Evolutionary conservation across 495 filamentous ascomycete genomes (phyloP), one percentile per base, ranked within the genome.

Genomic region (Clohesyomyces aquaticus): DNA sequence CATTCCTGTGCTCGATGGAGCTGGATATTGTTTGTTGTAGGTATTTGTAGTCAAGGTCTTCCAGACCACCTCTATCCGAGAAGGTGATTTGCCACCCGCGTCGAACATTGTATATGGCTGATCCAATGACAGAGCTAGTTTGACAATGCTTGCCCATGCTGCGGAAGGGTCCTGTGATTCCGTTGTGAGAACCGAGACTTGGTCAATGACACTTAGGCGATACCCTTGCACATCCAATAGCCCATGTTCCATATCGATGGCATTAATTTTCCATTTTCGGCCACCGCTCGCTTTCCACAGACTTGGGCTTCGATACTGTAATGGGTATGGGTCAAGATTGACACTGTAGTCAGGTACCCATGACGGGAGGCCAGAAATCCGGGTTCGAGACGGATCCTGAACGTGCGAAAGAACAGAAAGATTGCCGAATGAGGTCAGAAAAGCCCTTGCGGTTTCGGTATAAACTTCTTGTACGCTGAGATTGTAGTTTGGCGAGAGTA

Each of bases 271-370:
- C 65, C 65, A 68, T 4, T 4, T 23, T 6, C 46, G 45, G 26
- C 45, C 35, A 6, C 55, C 59, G 21, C 22, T 21, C 9, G 65
- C 65, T 26, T 48, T 58, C 52, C 59, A 58, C 11, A 41, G 16
- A 4, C 29, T 32, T 19, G 53, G 45, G 2, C 59, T 48, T 1
- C 65, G 59, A 28, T 49, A 63, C 14, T 47, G 54, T 8, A 68
- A 54, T 22, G 60, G 55, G 51, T 60, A 68, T 10, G 59, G 60
- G 41, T 55, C 27, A 10, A 65, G 43, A 0, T 29, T 28, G 9
- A 63, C 62, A 29, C 38, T 55, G 49, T 55, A 61, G 28, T 69
- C 66, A 16, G 66, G 66, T 3, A 69, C 66, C 66, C 66, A 69
- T 18, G 61, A 64, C n/a, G 66, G 66, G n/a, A 69, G 55, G 27